Base-by-base conservation (phyloP, 2,329 filamentous ascomycete genomes). In the Albifimbria verrucaria region DNA sequence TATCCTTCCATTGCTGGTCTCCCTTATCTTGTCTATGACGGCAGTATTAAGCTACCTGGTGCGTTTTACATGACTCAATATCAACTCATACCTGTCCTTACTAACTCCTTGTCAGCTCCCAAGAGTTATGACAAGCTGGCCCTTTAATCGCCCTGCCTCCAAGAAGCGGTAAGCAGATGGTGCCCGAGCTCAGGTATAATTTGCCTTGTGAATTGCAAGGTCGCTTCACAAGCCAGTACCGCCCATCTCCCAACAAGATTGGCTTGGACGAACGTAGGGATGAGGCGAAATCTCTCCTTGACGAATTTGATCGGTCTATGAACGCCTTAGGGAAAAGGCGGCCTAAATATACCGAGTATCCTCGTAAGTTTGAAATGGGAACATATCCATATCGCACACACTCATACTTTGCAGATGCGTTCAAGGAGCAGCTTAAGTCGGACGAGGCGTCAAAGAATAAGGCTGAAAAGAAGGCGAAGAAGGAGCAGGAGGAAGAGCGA, bases 291-390 rank as follows among this genome's bases (percentile, higher is more conserved):
- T 51, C 55, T 3, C 53, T 74, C 2, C 58, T 77, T 21, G 71
- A 74, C 41, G 68, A 74, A 26, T 77, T 72, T 55, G 72, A 76
- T 41, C 65, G 60, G 41, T 66, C 70, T 9, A 77, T 77, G 74
- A 69, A 65, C 48, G 60, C 58, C 3, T 57, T 77, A 44, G 74
- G 73, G 17, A 74, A 73, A 57, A 67, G 72, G 21, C 69, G 73
- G 20, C 74, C 74, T 2, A 77, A 77, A 53, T 77, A 77, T 52
- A 75, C 74, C 4, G 74, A 77, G 51, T 77, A 77, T 58, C 74
- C 74, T 21, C 72, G 67, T 70, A 61, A 53, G 67, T 64, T 17
- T 28, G 15, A 15, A 12, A 7, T 15, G 22, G n/a, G 20, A 10
- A 22, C 18, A 39, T 18, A 20, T 12, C 17, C 18, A 36, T 49